Conservation (phyloP, 2,329 filamentous ascomycete species). For the Microascus cirrosus region DNA sequence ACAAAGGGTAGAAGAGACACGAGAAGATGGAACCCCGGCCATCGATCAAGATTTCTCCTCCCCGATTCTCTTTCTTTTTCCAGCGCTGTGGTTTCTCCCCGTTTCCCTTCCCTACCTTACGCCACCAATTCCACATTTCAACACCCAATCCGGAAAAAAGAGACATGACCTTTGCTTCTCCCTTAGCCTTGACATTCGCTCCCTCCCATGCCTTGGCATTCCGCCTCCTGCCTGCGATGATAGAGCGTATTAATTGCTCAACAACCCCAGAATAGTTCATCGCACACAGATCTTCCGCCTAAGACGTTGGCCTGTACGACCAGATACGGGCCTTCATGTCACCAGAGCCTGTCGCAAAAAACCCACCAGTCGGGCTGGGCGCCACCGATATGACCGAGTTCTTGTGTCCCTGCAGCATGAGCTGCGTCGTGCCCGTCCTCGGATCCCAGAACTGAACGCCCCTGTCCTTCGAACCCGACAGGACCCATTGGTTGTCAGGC, state of each 20-base stretch:
- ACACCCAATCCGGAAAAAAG: neutral
- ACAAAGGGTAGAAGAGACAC: neutral
- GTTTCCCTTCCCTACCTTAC: neutral
- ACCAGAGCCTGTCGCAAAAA: constrained; percentile 92
- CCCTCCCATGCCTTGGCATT: neutral
- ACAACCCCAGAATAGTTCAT: neutral
- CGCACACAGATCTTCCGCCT: neutral
- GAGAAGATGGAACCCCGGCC: neutral
- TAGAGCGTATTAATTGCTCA: too few relatives aligned
- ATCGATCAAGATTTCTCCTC: neutral
- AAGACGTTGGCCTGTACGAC: constrained; percentile 53
- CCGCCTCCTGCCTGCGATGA: too few relatives aligned
- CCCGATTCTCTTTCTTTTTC: neutral
- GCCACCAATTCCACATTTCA: constrained; percentile 1
- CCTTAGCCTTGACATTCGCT: neutral
- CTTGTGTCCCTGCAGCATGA: constrained; percentile 98
- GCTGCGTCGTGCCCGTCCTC: constrained; percentile 80
- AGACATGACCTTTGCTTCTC: neutral
- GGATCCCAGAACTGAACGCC: constrained; percentile 99
- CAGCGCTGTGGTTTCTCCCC: neutral
- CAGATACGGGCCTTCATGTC: constrained; percentile 98
- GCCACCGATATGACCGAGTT: constrained; percentile 98
- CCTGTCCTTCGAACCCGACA: constrained; percentile 93
- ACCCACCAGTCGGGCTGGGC: constrained; percentile 74
- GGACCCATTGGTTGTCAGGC: constrained; percentile 88